These are phyloP conservation scores for Hysterangium stoloniferum DNA, from an alignment of 768 basidiomycete species.

Conservation along the genomic window DNA sequence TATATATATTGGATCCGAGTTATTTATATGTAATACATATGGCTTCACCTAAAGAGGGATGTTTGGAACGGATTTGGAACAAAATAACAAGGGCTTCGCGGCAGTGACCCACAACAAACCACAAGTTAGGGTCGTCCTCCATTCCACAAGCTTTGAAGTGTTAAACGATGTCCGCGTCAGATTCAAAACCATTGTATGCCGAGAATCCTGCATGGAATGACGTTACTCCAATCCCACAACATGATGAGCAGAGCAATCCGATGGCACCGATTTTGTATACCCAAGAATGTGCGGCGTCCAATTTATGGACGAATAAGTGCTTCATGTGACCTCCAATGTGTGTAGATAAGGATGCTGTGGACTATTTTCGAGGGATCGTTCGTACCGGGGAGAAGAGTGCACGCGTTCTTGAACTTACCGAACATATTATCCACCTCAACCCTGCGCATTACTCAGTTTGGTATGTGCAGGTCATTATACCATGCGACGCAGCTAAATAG, in stretches of 20 bases:
- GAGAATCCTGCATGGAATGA: constrained; percentile 74
- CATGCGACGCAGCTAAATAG: background rate
- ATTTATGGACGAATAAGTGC: background rate
- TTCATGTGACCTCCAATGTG: background rate
- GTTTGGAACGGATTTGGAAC: too few species aligned
- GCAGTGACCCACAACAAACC: too few species aligned
- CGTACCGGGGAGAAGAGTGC: constrained; percentile 69
- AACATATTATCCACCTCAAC: constrained; percentile 82
- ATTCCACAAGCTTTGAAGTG: too few species aligned
- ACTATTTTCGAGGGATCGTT: constrained; percentile 84
- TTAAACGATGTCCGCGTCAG: too few species aligned
- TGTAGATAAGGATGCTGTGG: constrained; percentile 85
- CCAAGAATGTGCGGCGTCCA: constrained; percentile 59
- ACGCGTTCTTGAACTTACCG: constrained; percentile 81
- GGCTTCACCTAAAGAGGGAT: too few species aligned
- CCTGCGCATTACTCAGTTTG: constrained; percentile 97
- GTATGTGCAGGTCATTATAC: constrained; percentile 35
- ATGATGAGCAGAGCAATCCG: constrained; percentile 61
- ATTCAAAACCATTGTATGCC: constrained; percentile 48
- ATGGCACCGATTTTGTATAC: constrained; percentile 92
- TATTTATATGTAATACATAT: too few species aligned
- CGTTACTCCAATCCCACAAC: constrained; percentile 70
- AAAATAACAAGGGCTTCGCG: too few species aligned
- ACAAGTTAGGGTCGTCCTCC: too few species aligned
- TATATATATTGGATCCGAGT: too few species aligned